Evolutionary conservation across 495 filamentous ascomycete species (phyloP).

Genomic region (Haplographium delicatum): DNA sequence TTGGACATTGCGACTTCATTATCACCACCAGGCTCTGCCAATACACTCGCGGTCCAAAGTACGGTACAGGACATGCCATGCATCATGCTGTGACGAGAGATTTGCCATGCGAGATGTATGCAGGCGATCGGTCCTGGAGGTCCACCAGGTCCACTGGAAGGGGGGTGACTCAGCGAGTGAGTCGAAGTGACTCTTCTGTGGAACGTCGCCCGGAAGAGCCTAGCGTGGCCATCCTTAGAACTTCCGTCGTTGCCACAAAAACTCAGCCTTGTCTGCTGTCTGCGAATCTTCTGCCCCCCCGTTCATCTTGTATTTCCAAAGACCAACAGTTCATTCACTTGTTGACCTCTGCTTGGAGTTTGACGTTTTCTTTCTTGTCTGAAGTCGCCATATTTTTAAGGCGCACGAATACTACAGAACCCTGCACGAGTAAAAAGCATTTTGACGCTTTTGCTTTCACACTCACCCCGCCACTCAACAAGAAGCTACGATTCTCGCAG

Average conservation of each 20-base stretch:
- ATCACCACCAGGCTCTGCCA: too few species aligned
- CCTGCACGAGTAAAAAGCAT: neutral
- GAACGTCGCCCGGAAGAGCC: neutral
- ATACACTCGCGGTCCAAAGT: too few species aligned
- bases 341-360: neutral
- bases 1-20: too few species aligned
- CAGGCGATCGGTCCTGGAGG: too few species aligned
- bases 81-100: too few species aligned
- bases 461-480: neutral
- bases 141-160: too few species aligned
- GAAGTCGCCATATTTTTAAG: conserved; percentile 54
- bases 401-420: conserved; percentile 30
- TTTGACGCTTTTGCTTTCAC: conserved; percentile 1
- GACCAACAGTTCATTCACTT: neutral
- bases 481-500: neutral
- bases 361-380: conserved; percentile 14
- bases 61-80: too few species aligned
- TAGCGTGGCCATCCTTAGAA: neutral
- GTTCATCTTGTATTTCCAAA: neutral
- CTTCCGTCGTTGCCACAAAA: conserved; percentile 11
- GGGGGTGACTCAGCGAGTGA: too few species aligned
- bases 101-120: too few species aligned
- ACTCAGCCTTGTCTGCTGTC: conserved; percentile 21
- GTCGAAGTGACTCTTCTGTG: neutral
- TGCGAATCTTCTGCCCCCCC: neutral